A percentile compares a stretch with the other conserved stretches of the same genome.
Evolutionary conservation across 768 basidiomycete species (phyloP).

Genomic region (Pisolithus tinctorius): DNA sequence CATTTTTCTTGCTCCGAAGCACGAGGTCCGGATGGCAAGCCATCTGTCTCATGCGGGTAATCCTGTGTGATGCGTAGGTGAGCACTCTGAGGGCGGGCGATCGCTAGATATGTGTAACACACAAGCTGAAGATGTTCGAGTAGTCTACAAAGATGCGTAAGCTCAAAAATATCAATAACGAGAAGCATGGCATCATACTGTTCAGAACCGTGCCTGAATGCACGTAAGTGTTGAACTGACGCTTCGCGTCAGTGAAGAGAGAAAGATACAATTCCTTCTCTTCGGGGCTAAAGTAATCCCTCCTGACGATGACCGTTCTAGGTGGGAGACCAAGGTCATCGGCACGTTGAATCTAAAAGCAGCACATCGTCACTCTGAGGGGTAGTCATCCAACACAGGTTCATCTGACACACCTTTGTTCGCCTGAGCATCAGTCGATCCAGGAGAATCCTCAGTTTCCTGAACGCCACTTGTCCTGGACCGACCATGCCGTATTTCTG

Average conservation of each 20-base stretch:
- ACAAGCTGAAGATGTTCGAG: slow-evolving; percentile 84
- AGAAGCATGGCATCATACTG: slow-evolving; percentile 46
- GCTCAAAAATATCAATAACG: neutral
- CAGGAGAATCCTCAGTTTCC: slow-evolving; percentile 83
- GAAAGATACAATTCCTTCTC: slow-evolving; percentile 94
- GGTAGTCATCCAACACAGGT: too few relatives aligned
- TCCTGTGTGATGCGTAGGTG: slow-evolving; percentile 33
- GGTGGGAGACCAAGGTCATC: slow-evolving; percentile 96
- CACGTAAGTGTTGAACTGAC: slow-evolving; percentile 88
- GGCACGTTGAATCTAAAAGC: slow-evolving; percentile 74
- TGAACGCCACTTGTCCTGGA: slow-evolving; percentile 78
- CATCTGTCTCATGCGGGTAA: slow-evolving; percentile 96
- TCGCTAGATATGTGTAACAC: slow-evolving; percentile 19
- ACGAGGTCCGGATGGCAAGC: slow-evolving; percentile 94
- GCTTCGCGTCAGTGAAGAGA: slow-evolving; percentile 86
- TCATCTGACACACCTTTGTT: slow-evolving; percentile 52
- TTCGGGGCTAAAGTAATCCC: slow-evolving; percentile 92
- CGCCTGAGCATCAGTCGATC: slow-evolving; percentile 94
- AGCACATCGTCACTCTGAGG: too few relatives aligned
- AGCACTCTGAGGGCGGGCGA: neutral
- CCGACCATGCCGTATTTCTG: slow-evolving; percentile 83
- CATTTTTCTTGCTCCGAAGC: slow-evolving; percentile 76
- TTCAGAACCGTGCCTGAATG: slow-evolving; percentile 87
- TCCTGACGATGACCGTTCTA: slow-evolving; percentile 78
- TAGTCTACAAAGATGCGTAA: slow-evolving; percentile 50